Evolutionary conservation across 345 rosid genomes (phyloP).

Genomic region (Zanthoxylum bungeanum): DNA sequence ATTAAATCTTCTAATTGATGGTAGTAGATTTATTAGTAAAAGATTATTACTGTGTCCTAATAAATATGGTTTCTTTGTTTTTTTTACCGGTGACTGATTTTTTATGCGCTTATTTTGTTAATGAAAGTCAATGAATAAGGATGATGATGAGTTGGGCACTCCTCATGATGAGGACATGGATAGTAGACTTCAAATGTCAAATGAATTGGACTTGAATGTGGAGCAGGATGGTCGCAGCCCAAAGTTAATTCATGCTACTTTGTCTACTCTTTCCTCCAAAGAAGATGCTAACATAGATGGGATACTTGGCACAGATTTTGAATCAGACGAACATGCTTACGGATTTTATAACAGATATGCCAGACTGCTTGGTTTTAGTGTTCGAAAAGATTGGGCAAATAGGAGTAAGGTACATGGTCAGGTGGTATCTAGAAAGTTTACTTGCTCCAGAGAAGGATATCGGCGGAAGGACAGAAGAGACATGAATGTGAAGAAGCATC

Average conservation of each 20-base stretch:
- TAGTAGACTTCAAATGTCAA: slow-evolving; percentile 17
- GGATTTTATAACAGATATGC: slow-evolving; percentile 26
- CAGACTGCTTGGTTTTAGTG: slow-evolving; percentile 22
- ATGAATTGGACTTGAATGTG: slow-evolving; percentile 30
- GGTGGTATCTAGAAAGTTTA: slow-evolving; percentile 28
- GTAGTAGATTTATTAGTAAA: background rate
- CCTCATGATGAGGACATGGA: slow-evolving; percentile 14
- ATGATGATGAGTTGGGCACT: slow-evolving; percentile 12
- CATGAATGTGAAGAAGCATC: slow-evolving; percentile 22
- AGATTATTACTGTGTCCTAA: background rate
- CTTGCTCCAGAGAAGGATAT: slow-evolving; percentile 26
- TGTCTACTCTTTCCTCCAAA: slow-evolving; percentile 14
- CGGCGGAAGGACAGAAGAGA: slow-evolving; percentile 25
- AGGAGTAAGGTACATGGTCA: slow-evolving; percentile 30
- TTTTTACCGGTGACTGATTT: background rate
- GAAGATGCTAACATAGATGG: slow-evolving; percentile 11
- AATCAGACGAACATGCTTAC: slow-evolving; percentile 30
- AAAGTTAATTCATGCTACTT: slow-evolving; percentile 8
- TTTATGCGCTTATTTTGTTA: background rate
- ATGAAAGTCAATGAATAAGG: slow-evolving; percentile 31
- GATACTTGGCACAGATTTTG: slow-evolving; percentile 29
- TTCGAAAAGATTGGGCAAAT: slow-evolving; percentile 31
- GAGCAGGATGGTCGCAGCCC: slow-evolving; percentile 24
- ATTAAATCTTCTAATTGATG: background rate
- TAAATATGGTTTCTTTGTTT: background rate